These are phyloP conservation scores for Carex parvula DNA, from an alignment of 176 grass and related monocot genomes.

Conservation along the genomic window DNA sequence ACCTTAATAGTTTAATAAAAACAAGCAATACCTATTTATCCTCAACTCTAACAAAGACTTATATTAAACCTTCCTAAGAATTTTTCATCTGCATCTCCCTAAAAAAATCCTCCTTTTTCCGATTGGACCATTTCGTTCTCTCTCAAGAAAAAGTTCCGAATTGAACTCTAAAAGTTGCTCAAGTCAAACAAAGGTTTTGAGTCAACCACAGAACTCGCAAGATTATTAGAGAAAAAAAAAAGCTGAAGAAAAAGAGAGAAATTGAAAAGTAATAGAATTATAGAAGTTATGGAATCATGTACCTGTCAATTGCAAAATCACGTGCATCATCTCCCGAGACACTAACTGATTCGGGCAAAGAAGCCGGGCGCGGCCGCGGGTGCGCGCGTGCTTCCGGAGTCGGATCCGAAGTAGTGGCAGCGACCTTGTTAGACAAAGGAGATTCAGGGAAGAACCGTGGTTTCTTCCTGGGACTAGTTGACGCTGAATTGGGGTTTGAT, in stretches of 20 bases:
- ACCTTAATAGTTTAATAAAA: not conserved
- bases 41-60: not conserved
- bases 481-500: constrained; percentile 4
- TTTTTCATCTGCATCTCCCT: not conserved
- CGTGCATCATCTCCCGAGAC: constrained; percentile 5
- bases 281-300: not conserved
- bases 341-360: not conserved
- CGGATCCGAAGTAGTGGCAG: constrained; percentile 2
- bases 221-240: not conserved
- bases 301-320: constrained; percentile 13
- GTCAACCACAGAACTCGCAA: not conserved
- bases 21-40: not conserved
- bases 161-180: not conserved
- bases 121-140: not conserved
- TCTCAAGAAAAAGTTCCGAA: not conserved
- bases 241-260: not conserved
- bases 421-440: not conserved
- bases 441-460: constrained; percentile 3
- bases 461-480: constrained; percentile 19
- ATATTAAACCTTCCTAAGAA: not conserved
- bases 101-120: not conserved
- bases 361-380: constrained; percentile 20
- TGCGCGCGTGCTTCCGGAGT: not conserved
- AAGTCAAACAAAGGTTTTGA: not conserved
- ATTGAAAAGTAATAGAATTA: not conserved